Conservation (phyloP, 2,329 filamentous ascomycete genomes). For the Neonectria faginata region DNA sequence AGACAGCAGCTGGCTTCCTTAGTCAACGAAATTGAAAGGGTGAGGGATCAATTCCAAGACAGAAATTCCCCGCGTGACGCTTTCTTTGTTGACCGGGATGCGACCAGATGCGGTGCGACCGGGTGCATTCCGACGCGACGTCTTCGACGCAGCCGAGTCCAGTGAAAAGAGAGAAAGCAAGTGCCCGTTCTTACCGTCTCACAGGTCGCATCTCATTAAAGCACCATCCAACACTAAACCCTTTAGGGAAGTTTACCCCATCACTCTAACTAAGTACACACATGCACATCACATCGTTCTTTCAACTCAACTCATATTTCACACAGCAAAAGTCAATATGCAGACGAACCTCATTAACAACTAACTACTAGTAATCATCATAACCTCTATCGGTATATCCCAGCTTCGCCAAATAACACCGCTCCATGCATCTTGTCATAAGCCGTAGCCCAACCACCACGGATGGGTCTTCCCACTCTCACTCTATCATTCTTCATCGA, state of each 20-base stretch:
- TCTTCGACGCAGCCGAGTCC: background rate
- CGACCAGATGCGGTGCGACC: slow-evolving; percentile 2
- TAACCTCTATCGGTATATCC: slow-evolving; percentile 18
- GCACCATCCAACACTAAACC: background rate
- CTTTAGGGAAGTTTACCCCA: background rate
- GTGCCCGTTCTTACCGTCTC: background rate
- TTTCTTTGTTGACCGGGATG: slow-evolving; percentile 11
- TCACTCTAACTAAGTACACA: background rate
- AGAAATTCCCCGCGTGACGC: background rate
- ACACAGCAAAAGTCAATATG: background rate
- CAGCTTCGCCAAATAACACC: slow-evolving; percentile 17
- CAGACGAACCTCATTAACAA: background rate
- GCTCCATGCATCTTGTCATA: slow-evolving; percentile 25
- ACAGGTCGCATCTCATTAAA: background rate
- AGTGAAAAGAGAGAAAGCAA: background rate
- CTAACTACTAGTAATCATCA: background rate
- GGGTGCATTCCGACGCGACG: slow-evolving; percentile 5
- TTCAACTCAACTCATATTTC: background rate
- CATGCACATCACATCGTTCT: background rate
- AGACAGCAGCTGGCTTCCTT: background rate
- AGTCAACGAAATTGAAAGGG: background rate
- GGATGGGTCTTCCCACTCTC: slow-evolving; percentile 3
- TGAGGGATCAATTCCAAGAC: background rate
- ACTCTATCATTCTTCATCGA: slow-evolving; percentile 39
- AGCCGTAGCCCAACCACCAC: slow-evolving; percentile 14